phyloP scores from a whole-genome alignment of 148 eudicot species.

The Bassia scoparia region DNA sequence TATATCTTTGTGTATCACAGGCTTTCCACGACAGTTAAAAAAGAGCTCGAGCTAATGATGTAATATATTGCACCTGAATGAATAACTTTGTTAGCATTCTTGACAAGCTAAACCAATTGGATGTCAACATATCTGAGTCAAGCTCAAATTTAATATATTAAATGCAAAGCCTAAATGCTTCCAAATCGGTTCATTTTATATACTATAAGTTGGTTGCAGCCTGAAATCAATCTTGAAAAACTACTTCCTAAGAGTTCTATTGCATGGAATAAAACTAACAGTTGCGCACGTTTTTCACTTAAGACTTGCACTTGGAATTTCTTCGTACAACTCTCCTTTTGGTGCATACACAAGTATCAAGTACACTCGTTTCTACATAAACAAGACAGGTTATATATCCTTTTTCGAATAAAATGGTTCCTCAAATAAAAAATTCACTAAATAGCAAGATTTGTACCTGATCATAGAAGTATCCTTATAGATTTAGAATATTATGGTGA shows the following conservation, averaged over 20 bases:
- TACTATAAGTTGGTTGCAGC: no score
- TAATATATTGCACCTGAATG: constrained; percentile 56
- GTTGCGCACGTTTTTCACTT: constrained; percentile 90
- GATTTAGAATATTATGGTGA: constrained; percentile 82
- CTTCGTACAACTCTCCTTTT: constrained; percentile 95
- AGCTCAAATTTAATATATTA: no score
- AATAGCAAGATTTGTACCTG: constrained; percentile 52
- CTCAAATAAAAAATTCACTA: background rate
- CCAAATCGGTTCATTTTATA: no score
- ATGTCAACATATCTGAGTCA: no score
- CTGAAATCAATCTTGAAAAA: background rate
- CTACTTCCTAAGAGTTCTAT: background rate
- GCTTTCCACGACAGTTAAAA: constrained; percentile 96
- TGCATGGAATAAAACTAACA: constrained; percentile 37
- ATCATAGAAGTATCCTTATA: constrained; percentile 95
- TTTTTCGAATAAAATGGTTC: background rate
- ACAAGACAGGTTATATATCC: background rate
- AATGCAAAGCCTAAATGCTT: no score
- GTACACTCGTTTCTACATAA: constrained; percentile 82
- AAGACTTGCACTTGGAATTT: constrained; percentile 91
- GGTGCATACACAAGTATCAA: constrained; percentile 92
- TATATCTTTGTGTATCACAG: constrained; percentile 92
- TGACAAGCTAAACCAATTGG: no score
- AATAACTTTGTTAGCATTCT: constrained; percentile 1
- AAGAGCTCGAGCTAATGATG: constrained; percentile 89